Evolutionary conservation across 441 rosid species (phyloP).

Genomic region (Euphorbia celastroides): DNA sequence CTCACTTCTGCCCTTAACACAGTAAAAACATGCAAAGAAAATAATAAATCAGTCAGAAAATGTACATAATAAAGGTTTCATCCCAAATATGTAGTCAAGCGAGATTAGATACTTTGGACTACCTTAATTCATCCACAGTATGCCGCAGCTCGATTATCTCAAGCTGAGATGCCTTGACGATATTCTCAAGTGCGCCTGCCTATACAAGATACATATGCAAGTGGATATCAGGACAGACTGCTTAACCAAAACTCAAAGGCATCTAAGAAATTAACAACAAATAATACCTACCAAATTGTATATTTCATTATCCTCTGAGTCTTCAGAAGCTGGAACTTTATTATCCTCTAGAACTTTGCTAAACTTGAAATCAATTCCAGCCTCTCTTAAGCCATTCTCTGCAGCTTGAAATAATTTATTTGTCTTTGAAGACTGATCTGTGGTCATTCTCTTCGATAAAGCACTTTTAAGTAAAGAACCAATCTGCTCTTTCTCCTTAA

Average conservation of each 20-base stretch:
- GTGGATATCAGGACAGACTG: constrained; percentile 12
- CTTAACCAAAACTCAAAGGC: constrained; percentile 6
- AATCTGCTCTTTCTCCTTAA: constrained; percentile 82
- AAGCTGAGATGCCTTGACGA: constrained; percentile 83
- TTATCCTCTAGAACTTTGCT: constrained; percentile 37
- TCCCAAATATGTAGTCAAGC: constrained; percentile 7
- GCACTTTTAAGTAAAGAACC: constrained; percentile 83
- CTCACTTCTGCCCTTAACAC: constrained; percentile 74
- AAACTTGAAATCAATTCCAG: constrained; percentile 61
- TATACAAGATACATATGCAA: constrained; percentile 24
- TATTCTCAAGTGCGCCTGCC: constrained; percentile 93
- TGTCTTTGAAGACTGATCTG: constrained; percentile 48
- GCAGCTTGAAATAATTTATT: constrained; percentile 70
- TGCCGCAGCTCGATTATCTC: constrained; percentile 74
- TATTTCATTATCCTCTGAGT: constrained; percentile 67
- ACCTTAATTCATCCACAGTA: constrained; percentile 78
- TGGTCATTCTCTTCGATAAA: constrained; percentile 58
- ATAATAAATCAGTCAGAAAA: constrained; percentile 24
- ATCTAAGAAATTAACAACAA: constrained; percentile 7
- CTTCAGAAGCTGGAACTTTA: constrained; percentile 28
- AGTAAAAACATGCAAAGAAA: constrained; percentile 25
- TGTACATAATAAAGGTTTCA: not conserved
- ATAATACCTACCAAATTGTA: constrained; percentile 57
- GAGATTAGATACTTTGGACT: constrained; percentile 14
- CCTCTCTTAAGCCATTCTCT: constrained; percentile 72